Base-by-base conservation (phyloP, 176 grass and related monocot species). In the Lolium perenne region DNA sequence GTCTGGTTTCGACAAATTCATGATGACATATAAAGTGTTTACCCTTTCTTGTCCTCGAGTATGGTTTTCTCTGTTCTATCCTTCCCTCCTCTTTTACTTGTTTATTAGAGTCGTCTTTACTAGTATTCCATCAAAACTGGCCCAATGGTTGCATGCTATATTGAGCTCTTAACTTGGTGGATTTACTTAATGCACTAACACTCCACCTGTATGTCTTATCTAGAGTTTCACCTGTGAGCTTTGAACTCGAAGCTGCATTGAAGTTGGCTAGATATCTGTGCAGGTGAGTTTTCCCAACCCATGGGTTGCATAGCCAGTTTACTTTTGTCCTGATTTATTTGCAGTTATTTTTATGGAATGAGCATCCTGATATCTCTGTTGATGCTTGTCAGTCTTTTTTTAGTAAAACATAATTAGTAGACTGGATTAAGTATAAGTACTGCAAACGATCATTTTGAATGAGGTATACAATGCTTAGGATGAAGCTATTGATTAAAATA, bases 211-310 rank as follows among this genome's bases (percentile, higher is more conserved):
- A 65, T 22, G 88, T 55, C 63, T 63, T 76, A 46, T 85, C 35
- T 88, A 99, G 97, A 91, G 97, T 99, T 91, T 99, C 97, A 86
- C 95, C 97, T 76, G 90, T 99, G 90, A 99, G 97, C 83, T 99
- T 99, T 94, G 97, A 96, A 83, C 94, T 99, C 85, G 97, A 99
- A 86, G 97, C 97, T 73, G 86, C 97, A 69, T 88, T 99, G 92
- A 99, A 94, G 90, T 70, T 99, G 78, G 94, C 94, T 79, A 96
- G 97, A 93, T 99, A 96, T 72, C 82, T 99, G 66, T 99, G 97
- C 87, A 79, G 94, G 97, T 96, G 65, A 88, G 80, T 68, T 62
- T 72, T 64, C 29, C 20, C n/a, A 68, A 26, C 60, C 25, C 85
- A 85, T 71, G 74, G 40, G 61, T 68, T 79, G 65, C 40, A 70